Base-by-base conservation (phyloP, 2,329 filamentous ascomycete genomes). In the Neonectria coccinea region DNA sequence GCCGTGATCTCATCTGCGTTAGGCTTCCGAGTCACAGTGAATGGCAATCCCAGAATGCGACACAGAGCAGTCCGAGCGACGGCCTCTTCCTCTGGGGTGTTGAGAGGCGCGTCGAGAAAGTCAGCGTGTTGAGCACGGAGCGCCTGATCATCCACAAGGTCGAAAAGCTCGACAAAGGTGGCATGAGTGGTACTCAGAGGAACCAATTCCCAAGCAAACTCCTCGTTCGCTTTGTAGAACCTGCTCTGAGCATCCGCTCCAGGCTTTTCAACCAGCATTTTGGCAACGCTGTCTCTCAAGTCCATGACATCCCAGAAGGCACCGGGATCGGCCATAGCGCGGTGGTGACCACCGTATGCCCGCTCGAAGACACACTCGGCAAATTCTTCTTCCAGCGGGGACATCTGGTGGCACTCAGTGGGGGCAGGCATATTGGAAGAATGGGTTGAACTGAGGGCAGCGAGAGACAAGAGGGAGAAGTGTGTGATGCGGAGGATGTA, bases 41-140 rank as follows among this genome's bases (percentile, higher is more conserved):
- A 27, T 5, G 47, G 47, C 8, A 50, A 20, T 6, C 47, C 47
- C 16, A n/a, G 11, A 18, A 20, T 18, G 5, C 47, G 47, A 5
- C 25, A 50, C 7, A 50, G 47, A 31, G 18, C 29, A n/a, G 16
- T 25, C 12, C 27, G 4, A 12, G 47, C 25, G 11, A 29, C 27
- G 18, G 47, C 16, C 47, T 50, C 47, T n/a, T 31, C 25, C 6
- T 50, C 47, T 5, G 47, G 25, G 6, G 14, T 50, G 25, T 18
- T 29, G 10, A 50, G 27, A 31, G 47, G 27, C n/a, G 47, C 27
- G 25, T 50, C 47, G n/a, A 50, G 27, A 31, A 50, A 50, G 25
- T 31, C 47, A 11, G 16, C 47, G 29, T 31, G 31, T 6, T 18
- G 16, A 31, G 16, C 27, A 27, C 47, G 25, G 3, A 50, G 47